A percentile compares a stretch with the other conserved stretches of the same genome.
phyloP scores from a whole-genome alignment of 2,329 filamentous ascomycete genomes.

The Coniochaeta pulveracea region DNA sequence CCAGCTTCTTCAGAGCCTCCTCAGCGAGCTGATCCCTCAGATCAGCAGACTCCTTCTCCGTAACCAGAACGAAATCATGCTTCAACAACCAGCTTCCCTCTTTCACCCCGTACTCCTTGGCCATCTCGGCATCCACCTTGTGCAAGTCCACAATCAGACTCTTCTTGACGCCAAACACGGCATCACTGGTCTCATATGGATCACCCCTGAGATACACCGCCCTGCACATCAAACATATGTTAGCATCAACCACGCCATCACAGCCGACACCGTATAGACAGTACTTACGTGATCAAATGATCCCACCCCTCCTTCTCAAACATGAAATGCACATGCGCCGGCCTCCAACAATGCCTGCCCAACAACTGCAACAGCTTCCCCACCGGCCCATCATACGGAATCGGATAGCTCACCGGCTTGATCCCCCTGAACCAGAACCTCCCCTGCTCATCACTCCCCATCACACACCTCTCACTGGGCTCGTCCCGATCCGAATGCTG shows the following conservation, averaged over 20 bases:
- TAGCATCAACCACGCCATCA: neutral
- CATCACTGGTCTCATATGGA: conserved; percentile 72
- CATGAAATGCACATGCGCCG: conserved; percentile 81
- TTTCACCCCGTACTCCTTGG: conserved; percentile 50
- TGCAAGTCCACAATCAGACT: conserved; percentile 57
- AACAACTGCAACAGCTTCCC: conserved; percentile 56
- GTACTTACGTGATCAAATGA: conserved; percentile 66
- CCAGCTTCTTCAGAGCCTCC: conserved; percentile 55
- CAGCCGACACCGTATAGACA: too few relatives aligned
- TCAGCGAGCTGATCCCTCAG: conserved; percentile 54
- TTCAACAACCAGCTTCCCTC: conserved; percentile 42
- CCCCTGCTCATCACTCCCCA: conserved; percentile 55
- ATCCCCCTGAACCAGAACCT: conserved; percentile 79
- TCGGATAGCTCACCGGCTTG: conserved; percentile 75
- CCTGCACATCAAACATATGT: conserved; percentile 24
- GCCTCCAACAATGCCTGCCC: conserved; percentile 66
- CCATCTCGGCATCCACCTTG: conserved; percentile 39
- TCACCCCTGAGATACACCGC: conserved; percentile 69
- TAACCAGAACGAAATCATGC: conserved; percentile 63
- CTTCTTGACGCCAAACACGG: conserved; percentile 79
- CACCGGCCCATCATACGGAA: conserved; percentile 75
- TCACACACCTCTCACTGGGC: conserved; percentile 62
- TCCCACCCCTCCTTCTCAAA: conserved; percentile 72
- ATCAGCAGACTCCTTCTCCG: conserved; percentile 54
- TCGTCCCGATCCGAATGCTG: conserved; percentile 54